Evolutionary conservation across 371 early-diverging fungal genomes (phyloP).

Genomic region (Conidiobolus incongruus): DNA sequence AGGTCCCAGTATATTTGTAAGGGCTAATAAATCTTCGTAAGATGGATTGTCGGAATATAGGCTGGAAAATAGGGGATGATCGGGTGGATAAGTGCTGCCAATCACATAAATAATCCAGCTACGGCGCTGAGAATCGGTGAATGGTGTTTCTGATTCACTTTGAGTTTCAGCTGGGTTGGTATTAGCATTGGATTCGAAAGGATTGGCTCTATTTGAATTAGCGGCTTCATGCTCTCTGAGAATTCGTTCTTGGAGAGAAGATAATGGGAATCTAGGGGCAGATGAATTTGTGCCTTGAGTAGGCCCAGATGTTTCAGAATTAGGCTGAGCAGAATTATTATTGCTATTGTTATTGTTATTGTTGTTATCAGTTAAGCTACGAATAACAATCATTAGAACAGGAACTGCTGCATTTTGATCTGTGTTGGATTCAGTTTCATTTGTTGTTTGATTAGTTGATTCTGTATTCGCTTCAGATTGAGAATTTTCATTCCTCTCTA

Average conservation of each 20-base stretch:
- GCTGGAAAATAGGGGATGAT: conserved; percentile 7
- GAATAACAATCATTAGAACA: conserved; percentile 9
- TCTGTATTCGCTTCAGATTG: background rate
- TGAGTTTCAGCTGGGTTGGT: conserved; percentile 1
- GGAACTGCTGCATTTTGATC: conserved; percentile 2
- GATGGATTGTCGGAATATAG: conserved; percentile 7
- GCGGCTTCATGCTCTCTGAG: background rate
- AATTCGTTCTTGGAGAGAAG: background rate
- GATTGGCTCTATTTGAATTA: background rate
- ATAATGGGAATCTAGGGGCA: background rate
- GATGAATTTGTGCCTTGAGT: background rate
- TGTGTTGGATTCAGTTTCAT: background rate
- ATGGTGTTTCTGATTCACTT: background rate
- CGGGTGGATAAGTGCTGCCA: conserved; percentile 8
- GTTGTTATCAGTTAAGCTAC: conserved; percentile 4
- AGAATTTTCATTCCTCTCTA: conserved; percentile 2
- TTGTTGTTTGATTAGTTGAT: background rate
- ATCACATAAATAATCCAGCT: conserved; percentile 10
- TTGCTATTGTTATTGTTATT: background rate
- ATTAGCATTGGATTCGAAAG: background rate
- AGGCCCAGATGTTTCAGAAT: background rate
- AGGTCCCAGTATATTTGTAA: conserved; percentile 27
- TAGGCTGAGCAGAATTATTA: background rate
- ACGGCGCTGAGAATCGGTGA: background rate
- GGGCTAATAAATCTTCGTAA: conserved; percentile 31